Evolutionary conservation across 208 protist genomes (phyloP).

Genomic region (Entamoeba histolytica): DNA sequence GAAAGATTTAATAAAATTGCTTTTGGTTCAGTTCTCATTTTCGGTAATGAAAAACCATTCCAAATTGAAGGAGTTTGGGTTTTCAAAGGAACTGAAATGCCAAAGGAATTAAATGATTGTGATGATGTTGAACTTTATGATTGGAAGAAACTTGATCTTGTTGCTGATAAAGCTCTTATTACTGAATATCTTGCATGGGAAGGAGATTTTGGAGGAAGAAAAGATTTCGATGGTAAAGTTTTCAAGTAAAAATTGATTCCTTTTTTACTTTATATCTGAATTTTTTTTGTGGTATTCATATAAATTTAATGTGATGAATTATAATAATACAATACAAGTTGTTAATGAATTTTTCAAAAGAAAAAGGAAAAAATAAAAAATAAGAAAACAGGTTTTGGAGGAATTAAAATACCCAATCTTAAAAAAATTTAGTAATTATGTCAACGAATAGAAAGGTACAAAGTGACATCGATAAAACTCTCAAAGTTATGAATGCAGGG

Average conservation of each 20-base stretch:
- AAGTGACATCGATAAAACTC: neutral
- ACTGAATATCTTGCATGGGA: neutral
- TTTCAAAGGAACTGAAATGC: neutral
- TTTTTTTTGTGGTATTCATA: too few relatives aligned
- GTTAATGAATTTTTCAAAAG: too few relatives aligned
- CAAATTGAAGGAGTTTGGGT: neutral
- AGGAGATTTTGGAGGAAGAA: neutral
- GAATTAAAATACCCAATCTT: too few relatives aligned
- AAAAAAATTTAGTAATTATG: neutral
- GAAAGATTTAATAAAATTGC: neutral
- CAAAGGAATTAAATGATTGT: neutral
- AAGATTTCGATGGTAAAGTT: neutral
- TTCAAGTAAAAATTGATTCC: neutral
- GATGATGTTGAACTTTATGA: neutral
- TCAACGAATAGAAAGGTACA: neutral
- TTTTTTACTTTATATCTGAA: too few relatives aligned
- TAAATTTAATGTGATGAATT: too few relatives aligned
- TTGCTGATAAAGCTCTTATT: neutral
- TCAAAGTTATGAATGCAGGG: neutral
- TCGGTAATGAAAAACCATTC: neutral
- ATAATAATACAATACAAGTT: too few relatives aligned
- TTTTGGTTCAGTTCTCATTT: neutral
- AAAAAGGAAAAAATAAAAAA: too few relatives aligned
- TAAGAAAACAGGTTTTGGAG: too few relatives aligned
- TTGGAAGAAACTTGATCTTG: neutral